phyloP scores from a whole-genome alignment of 441 rosid species.

The Monsonia emarginata region DNA sequence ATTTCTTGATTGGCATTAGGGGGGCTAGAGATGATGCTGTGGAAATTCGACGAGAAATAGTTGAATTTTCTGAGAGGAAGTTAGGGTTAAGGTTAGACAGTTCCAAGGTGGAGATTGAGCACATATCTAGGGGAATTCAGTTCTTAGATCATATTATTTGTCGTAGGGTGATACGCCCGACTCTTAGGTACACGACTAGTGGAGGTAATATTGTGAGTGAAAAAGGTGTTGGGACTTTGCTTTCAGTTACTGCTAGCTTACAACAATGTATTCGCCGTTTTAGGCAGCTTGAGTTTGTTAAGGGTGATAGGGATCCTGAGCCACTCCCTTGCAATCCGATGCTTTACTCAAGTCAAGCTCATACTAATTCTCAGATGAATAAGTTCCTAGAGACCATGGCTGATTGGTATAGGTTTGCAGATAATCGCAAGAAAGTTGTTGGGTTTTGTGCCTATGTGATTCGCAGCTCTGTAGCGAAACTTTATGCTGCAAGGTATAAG shows the following conservation, averaged over 20 bases:
- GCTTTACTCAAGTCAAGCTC: constrained; percentile 97
- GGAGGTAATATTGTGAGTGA: constrained; percentile 77
- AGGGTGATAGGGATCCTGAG: constrained; percentile 92
- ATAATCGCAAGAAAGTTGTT: constrained; percentile 81
- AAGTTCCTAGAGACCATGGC: constrained; percentile 97
- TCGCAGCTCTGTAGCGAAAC: constrained; percentile 89
- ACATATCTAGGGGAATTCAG: constrained; percentile 74
- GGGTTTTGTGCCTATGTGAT: constrained; percentile 95
- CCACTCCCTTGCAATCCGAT: constrained; percentile 89
- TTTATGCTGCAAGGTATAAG: constrained; percentile 90
- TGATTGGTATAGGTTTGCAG: constrained; percentile 93
- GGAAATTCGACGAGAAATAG: constrained; percentile 45
- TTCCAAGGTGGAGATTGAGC: constrained; percentile 74
- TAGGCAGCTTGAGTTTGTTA: constrained; percentile 68
- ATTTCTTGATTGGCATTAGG: constrained; percentile 81
- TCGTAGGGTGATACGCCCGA: constrained; percentile 69
- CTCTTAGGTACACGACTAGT: constrained; percentile 65
- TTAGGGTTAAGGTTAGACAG: constrained; percentile 59
- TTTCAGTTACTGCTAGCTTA: constrained; percentile 84
- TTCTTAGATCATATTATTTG: constrained; percentile 89
- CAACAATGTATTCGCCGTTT: constrained; percentile 75
- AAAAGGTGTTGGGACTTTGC: constrained; percentile 86
- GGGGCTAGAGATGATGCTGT: constrained; percentile 91
- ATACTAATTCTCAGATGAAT: constrained; percentile 94
- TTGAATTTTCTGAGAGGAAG: constrained; percentile 57